Evolutionary conservation across 225 moss, liverwort and hornwort species (phyloP), one percentile per base, ranked within the genome.

Genomic region (Marchantia paleacea): DNA sequence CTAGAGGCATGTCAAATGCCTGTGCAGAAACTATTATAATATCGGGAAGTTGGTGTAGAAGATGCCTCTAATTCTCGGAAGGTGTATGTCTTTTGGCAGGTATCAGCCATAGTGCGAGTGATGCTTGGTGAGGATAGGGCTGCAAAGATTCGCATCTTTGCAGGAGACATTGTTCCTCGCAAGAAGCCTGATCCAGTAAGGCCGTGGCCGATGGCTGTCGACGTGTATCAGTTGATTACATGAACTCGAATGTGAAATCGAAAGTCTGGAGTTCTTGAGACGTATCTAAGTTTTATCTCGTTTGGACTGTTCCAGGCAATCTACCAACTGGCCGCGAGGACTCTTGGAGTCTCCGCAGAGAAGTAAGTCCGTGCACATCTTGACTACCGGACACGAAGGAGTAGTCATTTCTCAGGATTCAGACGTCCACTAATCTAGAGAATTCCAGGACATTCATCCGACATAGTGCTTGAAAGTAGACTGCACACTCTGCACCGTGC

Each of bases 161-260:
- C 97, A 8, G 97, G 97, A 66, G 97, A 99, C 67, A 84, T 99
- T 52, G 95, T 99, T 9, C 92, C 95, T 6, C 86, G 87, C 75
- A 99, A 99, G 89, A 99, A 99, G 84, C 97, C 97, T 68, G 90
- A 99, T 86, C 97, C 97, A 20, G 89, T 89, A 79, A 79, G 86
- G 6, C n/a, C n/a, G n/a, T n/a, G n/a, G n/a, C n/a, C n/a, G n/a
- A n/a, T n/a, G n/a, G n/a, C 0, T 31, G 20, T 47, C 50, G 29
- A 28, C 67, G 28, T 67, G n/a, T 67, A 8, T 28, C 28, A 28
- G 28, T 67, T 67, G 28, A 28, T 13, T 67, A 67, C 67, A 30
- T 28, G 25, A 28, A 67, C 24, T 67, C 11, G 7, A 3, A 39
- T 39, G 39, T 39, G 3, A 39, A 39, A 39, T 2, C 39, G 39